Percentiles rank a stretch among this genome's conserved stretches.
Evolutionary conservation across 257 asterid genomes (phyloP).

Genomic region (Fraxinus anomala): DNA sequence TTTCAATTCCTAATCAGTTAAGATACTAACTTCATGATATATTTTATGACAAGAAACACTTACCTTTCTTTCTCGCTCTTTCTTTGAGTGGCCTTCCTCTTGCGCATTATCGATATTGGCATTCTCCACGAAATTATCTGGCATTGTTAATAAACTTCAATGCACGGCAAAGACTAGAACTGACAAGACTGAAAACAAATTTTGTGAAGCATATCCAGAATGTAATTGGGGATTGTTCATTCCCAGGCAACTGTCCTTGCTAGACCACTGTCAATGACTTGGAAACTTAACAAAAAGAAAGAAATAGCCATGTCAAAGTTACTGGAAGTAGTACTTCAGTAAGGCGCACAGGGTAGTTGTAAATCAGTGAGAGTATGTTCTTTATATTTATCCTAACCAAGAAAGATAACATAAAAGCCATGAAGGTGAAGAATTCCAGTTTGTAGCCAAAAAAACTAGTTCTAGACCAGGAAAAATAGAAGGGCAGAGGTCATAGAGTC

Average conservation of each 20-base stretch:
- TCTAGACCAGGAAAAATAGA: neutral
- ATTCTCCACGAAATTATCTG: constrained; percentile 57
- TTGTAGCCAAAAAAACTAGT: neutral
- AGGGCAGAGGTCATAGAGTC: neutral
- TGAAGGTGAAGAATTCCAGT: neutral
- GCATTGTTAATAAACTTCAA: constrained; percentile 8
- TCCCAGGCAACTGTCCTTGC: neutral
- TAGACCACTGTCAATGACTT: constrained; percentile 3
- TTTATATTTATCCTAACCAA: neutral
- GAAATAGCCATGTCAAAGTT: constrained; percentile 12
- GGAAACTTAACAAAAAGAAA: constrained; percentile 3
- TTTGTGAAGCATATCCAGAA: neutral
- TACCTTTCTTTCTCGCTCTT: constrained; percentile 79
- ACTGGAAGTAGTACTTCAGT: constrained; percentile 12
- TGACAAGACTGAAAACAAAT: neutral
- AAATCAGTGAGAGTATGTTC: neutral
- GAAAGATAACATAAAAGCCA: neutral
- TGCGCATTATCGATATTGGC: constrained; percentile 39
- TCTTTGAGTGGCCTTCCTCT: constrained; percentile 51
- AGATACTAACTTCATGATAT: constrained; percentile 12
- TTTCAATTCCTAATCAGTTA: constrained; percentile 2
- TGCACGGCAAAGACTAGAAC: neutral
- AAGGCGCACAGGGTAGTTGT: neutral
- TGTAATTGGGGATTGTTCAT: neutral
- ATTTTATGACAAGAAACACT: constrained; percentile 23